Evolutionary conservation across 208 protist species (phyloP), one percentile per base, ranked within the genome.

Genomic region (Wallacemonas sp.): DNA sequence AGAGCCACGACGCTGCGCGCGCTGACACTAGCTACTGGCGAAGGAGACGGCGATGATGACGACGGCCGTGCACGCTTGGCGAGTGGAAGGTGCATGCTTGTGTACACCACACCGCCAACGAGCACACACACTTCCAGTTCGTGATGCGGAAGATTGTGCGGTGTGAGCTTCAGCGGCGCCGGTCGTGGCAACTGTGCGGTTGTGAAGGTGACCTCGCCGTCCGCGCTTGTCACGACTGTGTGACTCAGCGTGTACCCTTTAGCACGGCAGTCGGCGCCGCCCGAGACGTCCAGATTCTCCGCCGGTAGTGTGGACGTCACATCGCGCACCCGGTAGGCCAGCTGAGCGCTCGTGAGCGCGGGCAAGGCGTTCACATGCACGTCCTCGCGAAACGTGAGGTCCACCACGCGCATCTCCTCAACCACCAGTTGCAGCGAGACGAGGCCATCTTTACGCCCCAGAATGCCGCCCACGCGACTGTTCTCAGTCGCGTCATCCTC

Each of bases 341-440:
- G 32, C 19, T 38, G 52, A 8, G 38, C 52, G 30, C 14, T 58
- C 4, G 30, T 58, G 52, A 39, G 32, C 14, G 52, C 12, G 16
- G 52, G 52, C 29, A 58, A 27, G 14, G 52, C 52, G 12, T 9
- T 21, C 11, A 58, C 30, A 38, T n/a, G 32, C 30, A 58, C 52
- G 17, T 14, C 32, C 11, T 41, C 29, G 30, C n/a, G 52, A 27
- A 58, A 58, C 3, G 29, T 12, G n/a, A 58, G 8, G 29, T 58
- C 52, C 4, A 58, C 60, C 60, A 68, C 65, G 1, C 32, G 23
- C 36, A 70, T 62, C 60, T 76, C 70, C 29, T 70, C 70, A 49
- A 76, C 68, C 1, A 39, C 33, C 36, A 76, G 29, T 1, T 26
- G 38, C 21, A 76, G 23, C 1, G 70, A 65, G 9, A 76, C 61